Percentiles rank a stretch among this genome's conserved stretches.
phyloP scores from a whole-genome alignment of 805 yeast genomes.

The Wickerhamiella galacta region DNA sequence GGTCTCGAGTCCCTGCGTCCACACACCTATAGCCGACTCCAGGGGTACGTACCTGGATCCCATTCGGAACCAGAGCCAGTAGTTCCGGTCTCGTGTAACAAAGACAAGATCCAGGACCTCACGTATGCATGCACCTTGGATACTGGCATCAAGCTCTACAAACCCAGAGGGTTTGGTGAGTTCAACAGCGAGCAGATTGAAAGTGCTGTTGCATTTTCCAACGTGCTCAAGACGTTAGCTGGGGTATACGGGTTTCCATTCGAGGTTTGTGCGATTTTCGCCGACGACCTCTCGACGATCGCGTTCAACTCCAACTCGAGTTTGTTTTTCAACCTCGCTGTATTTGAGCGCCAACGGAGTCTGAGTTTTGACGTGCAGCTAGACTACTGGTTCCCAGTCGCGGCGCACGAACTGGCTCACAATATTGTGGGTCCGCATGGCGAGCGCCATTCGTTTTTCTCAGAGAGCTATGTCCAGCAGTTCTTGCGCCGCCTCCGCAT shows the following conservation, averaged over 20 bases:
- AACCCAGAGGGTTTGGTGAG: no score
- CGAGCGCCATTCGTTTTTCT: constrained; percentile 20
- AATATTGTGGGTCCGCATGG: constrained; percentile 23
- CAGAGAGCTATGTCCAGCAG: constrained; percentile 20
- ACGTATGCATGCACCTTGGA: constrained; percentile 1
- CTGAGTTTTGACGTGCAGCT: constrained; percentile 7
- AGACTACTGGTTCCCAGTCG: constrained; percentile 24
- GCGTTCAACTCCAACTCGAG: constrained; percentile 26
- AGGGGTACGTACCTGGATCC: no score
- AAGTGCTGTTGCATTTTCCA: constrained; percentile 6
- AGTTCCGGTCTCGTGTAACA: constrained; percentile 2
- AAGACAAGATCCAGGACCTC: constrained; percentile 1
- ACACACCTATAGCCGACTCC: no score
- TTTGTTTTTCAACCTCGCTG: constrained; percentile 23
- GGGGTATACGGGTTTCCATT: constrained; percentile 13
- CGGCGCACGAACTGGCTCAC: constrained; percentile 28
- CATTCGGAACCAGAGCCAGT: neutral
- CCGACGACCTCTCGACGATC: constrained; percentile 13
- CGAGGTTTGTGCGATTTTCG: constrained; percentile 18
- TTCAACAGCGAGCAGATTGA: constrained; percentile 1
- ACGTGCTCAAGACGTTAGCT: constrained; percentile 7
- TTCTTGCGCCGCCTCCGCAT: constrained; percentile 25
- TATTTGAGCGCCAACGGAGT: constrained; percentile 7
- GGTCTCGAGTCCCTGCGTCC: no score
- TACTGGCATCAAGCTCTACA: constrained; percentile 1